Evolutionary conservation across 768 basidiomycete species (phyloP), one percentile per base, ranked within the genome.

Genomic region (Boletus subparvulus): DNA sequence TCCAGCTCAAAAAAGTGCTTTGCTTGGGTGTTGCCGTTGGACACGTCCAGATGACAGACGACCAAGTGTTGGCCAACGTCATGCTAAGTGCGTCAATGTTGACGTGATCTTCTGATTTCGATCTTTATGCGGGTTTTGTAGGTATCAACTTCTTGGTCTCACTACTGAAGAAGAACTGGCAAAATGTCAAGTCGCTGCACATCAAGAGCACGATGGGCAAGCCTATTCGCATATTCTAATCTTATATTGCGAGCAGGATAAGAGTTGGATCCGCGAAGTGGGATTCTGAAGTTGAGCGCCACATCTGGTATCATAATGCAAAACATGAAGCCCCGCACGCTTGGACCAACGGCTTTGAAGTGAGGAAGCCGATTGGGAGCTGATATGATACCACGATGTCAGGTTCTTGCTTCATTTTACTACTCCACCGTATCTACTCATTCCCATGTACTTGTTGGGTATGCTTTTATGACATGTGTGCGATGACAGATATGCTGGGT

Each of bases 111-210:
- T 41, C 6, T 19, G 28, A 12, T 46, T 10, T 39, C 19, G 49
- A 50, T 42, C 13, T 6, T 56, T 14, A 61, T 58, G 60, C 64
- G 52, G 28, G n/a, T 28, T 33, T 33, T 43, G 39, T 37, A 93
- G 92, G 92, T 77, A 96, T 98, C 84, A 99, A 99, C 87, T 99
- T 99, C 86, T 84, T 99, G 68, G 94, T 99, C 70, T 98, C 97
- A 19, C 79, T 99, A 59, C 86, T 99, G 74, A 98, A 98, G 86
- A 99, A 99, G 85, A 92, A 96, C 81, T 93, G 94, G 94, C 97
- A 98, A 77, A 99, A 98, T 79, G 89, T 98, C 80, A 94, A 94
- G 80, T 96, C 94, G 51, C 82, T 98, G 62, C 94, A 98, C 83
- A 87, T 99, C 82, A 99, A 99, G 84, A 86, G 87, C 69, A 94